These are phyloP conservation scores for Meyerozyma smithsonii DNA, from an alignment of 1,139 yeast genomes.

Conservation along the genomic window DNA sequence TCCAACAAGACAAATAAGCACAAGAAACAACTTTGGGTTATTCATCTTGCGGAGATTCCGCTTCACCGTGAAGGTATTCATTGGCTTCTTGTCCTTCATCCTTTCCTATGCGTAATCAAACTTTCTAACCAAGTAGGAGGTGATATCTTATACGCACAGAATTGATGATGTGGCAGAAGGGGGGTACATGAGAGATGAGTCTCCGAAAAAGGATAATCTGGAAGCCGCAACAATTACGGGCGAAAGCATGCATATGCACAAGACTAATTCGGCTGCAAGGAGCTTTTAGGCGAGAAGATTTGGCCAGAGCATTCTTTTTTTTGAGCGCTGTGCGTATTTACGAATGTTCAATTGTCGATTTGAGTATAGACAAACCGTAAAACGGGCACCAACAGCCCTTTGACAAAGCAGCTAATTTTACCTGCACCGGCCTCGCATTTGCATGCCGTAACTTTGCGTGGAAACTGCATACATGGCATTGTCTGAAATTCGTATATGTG, in stretches of 20 bases:
- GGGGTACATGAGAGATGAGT: neutral
- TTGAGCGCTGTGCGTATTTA: neutral
- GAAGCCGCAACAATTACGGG: neutral
- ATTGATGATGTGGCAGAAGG: too few relatives aligned
- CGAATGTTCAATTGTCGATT: neutral
- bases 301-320: neutral
- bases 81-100: constrained; percentile 1
- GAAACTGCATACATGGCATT: too few relatives aligned
- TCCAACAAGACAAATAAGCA: neutral
- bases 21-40: neutral
- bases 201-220: neutral
- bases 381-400: neutral
- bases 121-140: too few relatives aligned
- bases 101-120: neutral
- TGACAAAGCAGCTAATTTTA: too few relatives aligned
- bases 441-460: too few relatives aligned
- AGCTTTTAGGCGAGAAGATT: neutral
- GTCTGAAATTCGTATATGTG: too few relatives aligned
- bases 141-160: too few relatives aligned
- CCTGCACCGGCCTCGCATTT: too few relatives aligned
- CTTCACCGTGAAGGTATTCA: neutral
- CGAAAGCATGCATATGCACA: neutral
- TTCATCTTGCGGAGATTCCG: neutral
- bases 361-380: neutral
- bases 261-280: neutral